Evolutionary conservation across 805 yeast species (phyloP).

Genomic region (Clavispora carvajalis): DNA sequence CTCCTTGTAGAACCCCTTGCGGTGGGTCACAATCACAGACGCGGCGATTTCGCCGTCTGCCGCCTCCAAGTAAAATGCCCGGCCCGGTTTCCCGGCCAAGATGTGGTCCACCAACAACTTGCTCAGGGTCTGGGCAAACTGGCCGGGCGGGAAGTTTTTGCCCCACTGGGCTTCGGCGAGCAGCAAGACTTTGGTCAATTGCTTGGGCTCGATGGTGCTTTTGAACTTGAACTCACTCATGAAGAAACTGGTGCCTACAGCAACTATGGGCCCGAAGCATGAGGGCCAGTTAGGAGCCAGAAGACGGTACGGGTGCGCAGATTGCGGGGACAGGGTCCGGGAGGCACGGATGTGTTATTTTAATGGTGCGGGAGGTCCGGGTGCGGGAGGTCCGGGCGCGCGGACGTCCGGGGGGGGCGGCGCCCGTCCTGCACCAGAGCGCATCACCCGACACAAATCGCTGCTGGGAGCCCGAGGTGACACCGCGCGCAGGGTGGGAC

Average conservation of each 20-base stretch:
- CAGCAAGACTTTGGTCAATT: slow-evolving; percentile 16
- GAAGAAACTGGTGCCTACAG: background rate
- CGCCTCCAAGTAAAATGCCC: slow-evolving; percentile 25
- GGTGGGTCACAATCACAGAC: slow-evolving; percentile 18
- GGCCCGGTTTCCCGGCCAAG: slow-evolving; percentile 16
- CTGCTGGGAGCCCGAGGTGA: too few relatives aligned
- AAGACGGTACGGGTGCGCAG: background rate
- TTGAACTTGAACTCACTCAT: slow-evolving; percentile 14
- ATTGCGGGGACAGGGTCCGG: too few relatives aligned
- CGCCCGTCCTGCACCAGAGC: too few relatives aligned
- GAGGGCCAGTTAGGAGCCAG: background rate
- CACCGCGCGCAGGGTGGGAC: too few relatives aligned
- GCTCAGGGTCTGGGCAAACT: slow-evolving; percentile 20
- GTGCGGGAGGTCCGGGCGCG: too few relatives aligned
- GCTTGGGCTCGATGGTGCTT: slow-evolving; percentile 20
- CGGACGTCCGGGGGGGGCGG: too few relatives aligned
- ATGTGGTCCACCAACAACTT: slow-evolving; percentile 9
- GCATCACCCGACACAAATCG: too few relatives aligned
- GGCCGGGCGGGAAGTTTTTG: slow-evolving; percentile 14
- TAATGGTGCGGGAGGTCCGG: too few relatives aligned
- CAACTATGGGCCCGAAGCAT: background rate
- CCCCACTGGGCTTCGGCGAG: slow-evolving; percentile 25
- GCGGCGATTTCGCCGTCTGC: slow-evolving; percentile 19
- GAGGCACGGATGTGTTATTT: too few relatives aligned
- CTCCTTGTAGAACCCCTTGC: slow-evolving; percentile 26